Base-by-base conservation (phyloP, 2,329 filamentous ascomycete species). In the Hypoxylon sp. region DNA sequence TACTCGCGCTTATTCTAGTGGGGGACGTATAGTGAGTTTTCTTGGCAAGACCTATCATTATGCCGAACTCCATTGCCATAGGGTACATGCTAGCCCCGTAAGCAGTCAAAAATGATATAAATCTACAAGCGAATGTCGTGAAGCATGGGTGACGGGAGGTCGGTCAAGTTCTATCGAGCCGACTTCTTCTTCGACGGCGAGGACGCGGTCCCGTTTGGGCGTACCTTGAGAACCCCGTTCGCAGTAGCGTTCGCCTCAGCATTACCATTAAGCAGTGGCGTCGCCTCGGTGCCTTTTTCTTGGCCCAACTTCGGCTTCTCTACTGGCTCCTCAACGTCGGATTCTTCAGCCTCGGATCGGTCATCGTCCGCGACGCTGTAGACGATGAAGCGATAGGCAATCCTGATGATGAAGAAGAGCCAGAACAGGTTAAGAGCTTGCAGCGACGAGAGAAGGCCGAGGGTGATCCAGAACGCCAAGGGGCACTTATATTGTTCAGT, bases 371-470 rank as follows among this genome's bases (percentile, higher is more conserved):
- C 86, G 20, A 85, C 84, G 58, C 87, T 86, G 74, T 86, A 86
- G 46, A 87, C 84, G 17, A 92, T 82, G 73, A 93, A 92, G 66
- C 92, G 86, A 75, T 90, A 92, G 51, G 91, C 90, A 71, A 95
- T 93, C 71, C 92, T 86, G 66, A 92, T 78, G 75, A 95, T 94
- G 80, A 91, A 89, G 80, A 90, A 93, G 65, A 94, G 87, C 92
- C 92, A 95, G 82, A 95, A 94, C 8, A 95, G 79, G 78, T 95
- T 95, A 59, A 95, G 85, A 1, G 89, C 88, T 80, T 95, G 92
- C 35, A 95, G 84, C 2, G 85, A 83, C 2, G 88, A 84, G 6
- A 95, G 86, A 27, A 95, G 85, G 2, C 76, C 74, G 7, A 89
- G 84, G 10, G 91, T 91, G 75, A 95, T 93, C 78, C 84, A 83